Evolutionary conservation across 306 rosid species (phyloP).

Genomic region (Rubus idaeus): DNA sequence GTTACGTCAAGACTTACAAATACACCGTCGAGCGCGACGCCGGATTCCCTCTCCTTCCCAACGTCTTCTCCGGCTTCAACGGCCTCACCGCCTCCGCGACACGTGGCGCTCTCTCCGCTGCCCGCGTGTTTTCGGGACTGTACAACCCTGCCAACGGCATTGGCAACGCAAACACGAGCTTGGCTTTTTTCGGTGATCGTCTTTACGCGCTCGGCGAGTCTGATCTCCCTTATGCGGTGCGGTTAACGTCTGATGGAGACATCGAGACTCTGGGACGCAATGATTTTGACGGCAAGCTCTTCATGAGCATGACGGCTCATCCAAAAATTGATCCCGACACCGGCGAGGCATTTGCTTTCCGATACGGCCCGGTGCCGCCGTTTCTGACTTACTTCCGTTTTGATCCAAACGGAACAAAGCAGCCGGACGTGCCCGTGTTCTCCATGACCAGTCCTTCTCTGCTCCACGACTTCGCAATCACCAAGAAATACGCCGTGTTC

Average conservation of each 20-base stretch:
- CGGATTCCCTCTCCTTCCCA: slow-evolving; percentile 66
- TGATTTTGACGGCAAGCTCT: slow-evolving; percentile 68
- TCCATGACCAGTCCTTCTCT: slow-evolving; percentile 67
- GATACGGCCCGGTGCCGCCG: slow-evolving; percentile 74
- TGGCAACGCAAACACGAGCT: slow-evolving; percentile 79
- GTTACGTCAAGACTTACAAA: slow-evolving; percentile 70
- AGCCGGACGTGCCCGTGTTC: slow-evolving; percentile 65
- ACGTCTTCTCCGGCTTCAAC: slow-evolving; percentile 71
- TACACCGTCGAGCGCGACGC: slow-evolving; percentile 64
- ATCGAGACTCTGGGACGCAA: slow-evolving; percentile 55
- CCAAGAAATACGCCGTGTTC: slow-evolving; percentile 66
- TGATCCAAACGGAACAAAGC: slow-evolving; percentile 46
- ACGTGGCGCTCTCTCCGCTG: slow-evolving; percentile 61
- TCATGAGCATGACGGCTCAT: slow-evolving; percentile 78
- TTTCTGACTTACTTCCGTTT: slow-evolving; percentile 74
- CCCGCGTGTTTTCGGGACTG: slow-evolving; percentile 57
- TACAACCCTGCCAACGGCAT: slow-evolving; percentile 67
- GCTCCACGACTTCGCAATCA: slow-evolving; percentile 83
- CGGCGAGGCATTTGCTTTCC: slow-evolving; percentile 77
- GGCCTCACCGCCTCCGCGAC: slow-evolving; percentile 66
- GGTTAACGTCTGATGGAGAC: slow-evolving; percentile 46
- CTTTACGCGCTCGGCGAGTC: slow-evolving; percentile 81
- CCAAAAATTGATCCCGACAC: slow-evolving; percentile 69
- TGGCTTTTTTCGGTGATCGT: slow-evolving; percentile 56
- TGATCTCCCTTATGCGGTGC: slow-evolving; percentile 64